Percentiles rank a stretch among this genome's conserved stretches.
phyloP scores from a whole-genome alignment of 306 rosid species.

The Ormosia semicastrata region DNA sequence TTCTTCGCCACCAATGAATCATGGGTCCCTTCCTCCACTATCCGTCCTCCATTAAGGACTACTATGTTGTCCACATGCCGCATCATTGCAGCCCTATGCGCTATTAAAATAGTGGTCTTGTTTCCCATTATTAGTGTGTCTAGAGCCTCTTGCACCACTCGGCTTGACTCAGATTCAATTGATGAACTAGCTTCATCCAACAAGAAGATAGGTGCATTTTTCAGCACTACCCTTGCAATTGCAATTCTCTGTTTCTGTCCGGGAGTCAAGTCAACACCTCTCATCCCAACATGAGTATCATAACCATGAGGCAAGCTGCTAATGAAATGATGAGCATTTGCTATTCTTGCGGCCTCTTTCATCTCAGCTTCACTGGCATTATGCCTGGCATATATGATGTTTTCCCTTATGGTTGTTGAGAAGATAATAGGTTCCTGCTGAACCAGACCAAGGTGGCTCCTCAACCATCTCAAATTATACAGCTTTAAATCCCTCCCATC shows the following conservation, averaged over 20 bases:
- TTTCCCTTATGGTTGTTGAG: conserved; percentile 95
- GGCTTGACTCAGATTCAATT: conserved; percentile 96
- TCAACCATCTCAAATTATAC: conserved; percentile 93
- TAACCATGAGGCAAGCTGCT: conserved; percentile 98
- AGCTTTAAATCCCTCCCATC: conserved; percentile 92
- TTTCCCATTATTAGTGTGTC: conserved; percentile 99
- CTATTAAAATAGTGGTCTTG: conserved; percentile 96
- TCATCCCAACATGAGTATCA: conserved; percentile 98
- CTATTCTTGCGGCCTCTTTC: conserved; percentile 98
- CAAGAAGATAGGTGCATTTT: conserved; percentile 92
- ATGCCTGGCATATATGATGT: conserved; percentile 96
- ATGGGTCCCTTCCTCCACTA: conserved; percentile 92
- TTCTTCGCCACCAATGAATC: conserved; percentile 82
- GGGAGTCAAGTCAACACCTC: conserved; percentile 97
- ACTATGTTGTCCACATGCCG: conserved; percentile 96
- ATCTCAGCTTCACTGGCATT: conserved; percentile 99
- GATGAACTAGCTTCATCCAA: conserved; percentile 99
- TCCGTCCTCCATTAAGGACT: conserved; percentile 97
- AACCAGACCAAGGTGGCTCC: conserved; percentile 96
- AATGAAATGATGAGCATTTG: conserved; percentile 98
- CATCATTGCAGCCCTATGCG: conserved; percentile 99
- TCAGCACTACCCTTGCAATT: conserved; percentile 89
- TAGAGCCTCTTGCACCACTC: conserved; percentile 98
- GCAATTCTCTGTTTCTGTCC: conserved; percentile 99
- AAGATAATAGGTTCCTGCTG: conserved; percentile 99